Evolutionary conservation across 371 early-diverging fungal species (phyloP).

Genomic region (Rhizopus sp.): DNA sequence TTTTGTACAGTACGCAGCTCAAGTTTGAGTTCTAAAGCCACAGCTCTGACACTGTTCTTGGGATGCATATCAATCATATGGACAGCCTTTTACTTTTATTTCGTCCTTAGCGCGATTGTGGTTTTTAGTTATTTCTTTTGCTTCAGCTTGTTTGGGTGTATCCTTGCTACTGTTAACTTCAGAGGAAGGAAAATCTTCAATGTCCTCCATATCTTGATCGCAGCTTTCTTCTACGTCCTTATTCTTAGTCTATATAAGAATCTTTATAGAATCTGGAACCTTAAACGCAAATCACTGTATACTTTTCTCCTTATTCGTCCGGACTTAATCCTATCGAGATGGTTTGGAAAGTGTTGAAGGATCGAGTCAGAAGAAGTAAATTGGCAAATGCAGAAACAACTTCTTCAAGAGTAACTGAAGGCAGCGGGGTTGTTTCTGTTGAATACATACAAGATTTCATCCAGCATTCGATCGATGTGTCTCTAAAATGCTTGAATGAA

Average conservation of each 20-base stretch:
- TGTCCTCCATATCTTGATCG: no score
- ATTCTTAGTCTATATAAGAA: no score
- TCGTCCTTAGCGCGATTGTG: slow-evolving; percentile 31
- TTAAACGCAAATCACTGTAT: no score
- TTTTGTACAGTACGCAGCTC: slow-evolving; percentile 8
- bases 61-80: not conserved
- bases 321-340: no score
- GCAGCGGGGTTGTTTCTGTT: slow-evolving; percentile 6
- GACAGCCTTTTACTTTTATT: not conserved
- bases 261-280: no score
- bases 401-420: slow-evolving; percentile 9
- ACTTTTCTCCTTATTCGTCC: no score
- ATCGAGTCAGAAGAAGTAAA: no score
- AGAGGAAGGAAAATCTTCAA: no score
- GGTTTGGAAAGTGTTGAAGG: no score
- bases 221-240: no score
- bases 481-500: slow-evolving; percentile 4
- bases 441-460: slow-evolving; percentile 11
- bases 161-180: no score
- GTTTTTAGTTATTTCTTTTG: slow-evolving; percentile 37
- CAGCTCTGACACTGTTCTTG: slow-evolving; percentile 13
- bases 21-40: not conserved
- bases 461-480: slow-evolving; percentile 5
- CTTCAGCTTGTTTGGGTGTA: not conserved
- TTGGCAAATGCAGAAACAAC: slow-evolving; percentile 5